Conservation (phyloP, 2,329 filamentous ascomycete species). For the Neurospora sp. region DNA sequence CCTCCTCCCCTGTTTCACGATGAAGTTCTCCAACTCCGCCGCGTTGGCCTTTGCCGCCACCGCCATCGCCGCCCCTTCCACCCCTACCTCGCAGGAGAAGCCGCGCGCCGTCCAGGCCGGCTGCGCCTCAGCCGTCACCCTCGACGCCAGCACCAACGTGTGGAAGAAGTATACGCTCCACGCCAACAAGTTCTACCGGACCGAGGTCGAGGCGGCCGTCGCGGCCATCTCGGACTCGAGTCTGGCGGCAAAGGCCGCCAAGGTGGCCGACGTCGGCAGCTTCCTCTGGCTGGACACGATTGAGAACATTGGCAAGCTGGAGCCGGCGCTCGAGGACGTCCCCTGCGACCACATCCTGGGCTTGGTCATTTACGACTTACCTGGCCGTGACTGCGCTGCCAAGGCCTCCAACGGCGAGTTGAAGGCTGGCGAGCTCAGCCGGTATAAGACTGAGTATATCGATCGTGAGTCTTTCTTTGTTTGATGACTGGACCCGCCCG, state of each 20-base stretch:
- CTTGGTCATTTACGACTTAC: slow-evolving; percentile 53
- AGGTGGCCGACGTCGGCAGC: slow-evolving; percentile 29
- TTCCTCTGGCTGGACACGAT: slow-evolving; percentile 34
- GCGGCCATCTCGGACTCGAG: slow-evolving; percentile 20
- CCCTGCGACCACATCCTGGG: slow-evolving; percentile 30
- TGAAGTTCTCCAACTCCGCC: slow-evolving; percentile 28
- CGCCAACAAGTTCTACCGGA: slow-evolving; percentile 28
- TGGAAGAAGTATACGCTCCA: slow-evolving; percentile 30
- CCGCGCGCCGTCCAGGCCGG: slow-evolving; percentile 21
- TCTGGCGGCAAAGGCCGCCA: slow-evolving; percentile 21
- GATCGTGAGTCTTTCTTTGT: slow-evolving; percentile 23
- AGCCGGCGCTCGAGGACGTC: slow-evolving; percentile 26
- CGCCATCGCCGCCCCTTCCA: slow-evolving; percentile 24
- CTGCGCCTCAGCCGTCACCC: slow-evolving; percentile 27
- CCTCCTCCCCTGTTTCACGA: slow-evolving; percentile 14
- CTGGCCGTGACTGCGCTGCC: slow-evolving; percentile 54
- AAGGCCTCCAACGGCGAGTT: slow-evolving; percentile 55
- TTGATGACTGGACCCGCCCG: neutral
- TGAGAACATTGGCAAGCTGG: slow-evolving; percentile 27
- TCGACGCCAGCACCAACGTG: slow-evolving; percentile 29
- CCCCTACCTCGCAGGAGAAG: slow-evolving; percentile 17
- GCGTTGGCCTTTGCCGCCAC: slow-evolving; percentile 26
- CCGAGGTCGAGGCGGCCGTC: slow-evolving; percentile 28
- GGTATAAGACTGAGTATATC: slow-evolving; percentile 33
- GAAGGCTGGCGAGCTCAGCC: slow-evolving; percentile 38